Percentiles rank a stretch among this genome's conserved stretches.
These are phyloP conservation scores for Scutellaria baicalensis DNA, from an alignment of 257 asterid species.

Conservation along the genomic window DNA sequence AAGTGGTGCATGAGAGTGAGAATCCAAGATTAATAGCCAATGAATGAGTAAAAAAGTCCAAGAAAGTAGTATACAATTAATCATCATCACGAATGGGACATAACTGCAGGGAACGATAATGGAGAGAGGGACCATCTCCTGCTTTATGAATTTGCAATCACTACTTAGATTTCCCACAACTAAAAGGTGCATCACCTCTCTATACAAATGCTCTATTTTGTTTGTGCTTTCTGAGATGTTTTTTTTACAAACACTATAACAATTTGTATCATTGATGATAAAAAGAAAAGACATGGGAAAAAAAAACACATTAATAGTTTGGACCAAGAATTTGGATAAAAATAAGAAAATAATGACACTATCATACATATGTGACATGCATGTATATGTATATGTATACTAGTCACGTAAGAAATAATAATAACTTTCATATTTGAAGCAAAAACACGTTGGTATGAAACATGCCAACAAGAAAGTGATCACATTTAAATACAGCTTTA, in stretches of 20 bases:
- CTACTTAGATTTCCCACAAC: constrained; percentile 27
- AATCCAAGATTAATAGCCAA: constrained; percentile 10
- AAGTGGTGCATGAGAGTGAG: constrained; percentile 2
- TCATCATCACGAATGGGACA: constrained; percentile 36
- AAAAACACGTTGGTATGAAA: too few relatives aligned
- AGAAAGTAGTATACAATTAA: constrained; percentile 32
- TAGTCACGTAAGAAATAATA: neutral
- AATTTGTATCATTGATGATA: neutral
- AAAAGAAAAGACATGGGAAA: neutral
- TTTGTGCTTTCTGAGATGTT: constrained; percentile 29
- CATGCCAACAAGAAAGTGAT: too few relatives aligned
- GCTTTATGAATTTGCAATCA: constrained; percentile 27
- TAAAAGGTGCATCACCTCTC: constrained; percentile 11
- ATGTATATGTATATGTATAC: neutral
- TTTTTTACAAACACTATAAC: constrained; percentile 1
- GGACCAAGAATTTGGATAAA: neutral
- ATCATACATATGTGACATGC: neutral
- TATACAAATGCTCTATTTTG: constrained; percentile 12
- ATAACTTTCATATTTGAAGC: neutral
- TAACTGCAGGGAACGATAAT: constrained; percentile 24
- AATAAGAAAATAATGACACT: neutral
- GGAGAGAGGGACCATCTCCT: constrained; percentile 43
- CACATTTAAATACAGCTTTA: too few relatives aligned
- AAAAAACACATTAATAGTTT: neutral
- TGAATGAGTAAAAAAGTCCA: constrained; percentile 19